phyloP scores from a whole-genome alignment of 176 grass and related monocot species.

The Paspalum vaginatum region DNA sequence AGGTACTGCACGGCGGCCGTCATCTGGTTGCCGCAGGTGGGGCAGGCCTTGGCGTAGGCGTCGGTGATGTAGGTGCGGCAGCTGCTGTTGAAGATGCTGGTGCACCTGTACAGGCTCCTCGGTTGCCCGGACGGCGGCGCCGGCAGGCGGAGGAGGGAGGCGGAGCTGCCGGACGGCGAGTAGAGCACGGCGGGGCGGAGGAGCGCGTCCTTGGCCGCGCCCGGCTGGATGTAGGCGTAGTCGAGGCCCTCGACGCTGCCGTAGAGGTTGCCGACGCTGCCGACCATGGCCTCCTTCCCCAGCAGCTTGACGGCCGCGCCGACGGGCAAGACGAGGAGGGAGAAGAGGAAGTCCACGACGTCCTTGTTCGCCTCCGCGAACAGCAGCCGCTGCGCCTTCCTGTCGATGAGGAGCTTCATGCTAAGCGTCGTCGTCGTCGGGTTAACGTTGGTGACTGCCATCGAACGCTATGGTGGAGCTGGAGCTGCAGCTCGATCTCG shows the following conservation, averaged over 20 bases:
- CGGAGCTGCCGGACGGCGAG: neutral
- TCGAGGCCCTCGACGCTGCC: constrained; percentile 35
- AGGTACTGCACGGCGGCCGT: constrained; percentile 12
- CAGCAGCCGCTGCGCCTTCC: constrained; percentile 14
- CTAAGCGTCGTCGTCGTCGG: neutral
- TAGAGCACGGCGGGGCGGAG: constrained; percentile 18
- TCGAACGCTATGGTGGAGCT: neutral
- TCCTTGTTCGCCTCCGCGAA: constrained; percentile 49
- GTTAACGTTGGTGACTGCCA: neutral
- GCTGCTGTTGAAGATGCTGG: neutral
- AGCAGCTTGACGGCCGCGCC: constrained; percentile 29
- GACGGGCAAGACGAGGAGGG: constrained; percentile 39
- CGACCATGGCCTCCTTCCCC: neutral
- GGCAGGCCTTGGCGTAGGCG: neutral
- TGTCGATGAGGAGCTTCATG: constrained; percentile 50
- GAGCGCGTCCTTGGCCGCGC: constrained; percentile 28
- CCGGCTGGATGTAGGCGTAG: constrained; percentile 30
- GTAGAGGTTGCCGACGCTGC: constrained; percentile 31
- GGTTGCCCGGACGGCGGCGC: neutral
- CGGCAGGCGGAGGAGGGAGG: neutral
- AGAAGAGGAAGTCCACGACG: constrained; percentile 48
- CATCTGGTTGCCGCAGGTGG: neutral
- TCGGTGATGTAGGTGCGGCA: constrained; percentile 24
- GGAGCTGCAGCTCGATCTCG: neutral
- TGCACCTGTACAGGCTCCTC: neutral